phyloP scores from a whole-genome alignment of 352 stramenopile species.

The Thraustotheca clavata region DNA sequence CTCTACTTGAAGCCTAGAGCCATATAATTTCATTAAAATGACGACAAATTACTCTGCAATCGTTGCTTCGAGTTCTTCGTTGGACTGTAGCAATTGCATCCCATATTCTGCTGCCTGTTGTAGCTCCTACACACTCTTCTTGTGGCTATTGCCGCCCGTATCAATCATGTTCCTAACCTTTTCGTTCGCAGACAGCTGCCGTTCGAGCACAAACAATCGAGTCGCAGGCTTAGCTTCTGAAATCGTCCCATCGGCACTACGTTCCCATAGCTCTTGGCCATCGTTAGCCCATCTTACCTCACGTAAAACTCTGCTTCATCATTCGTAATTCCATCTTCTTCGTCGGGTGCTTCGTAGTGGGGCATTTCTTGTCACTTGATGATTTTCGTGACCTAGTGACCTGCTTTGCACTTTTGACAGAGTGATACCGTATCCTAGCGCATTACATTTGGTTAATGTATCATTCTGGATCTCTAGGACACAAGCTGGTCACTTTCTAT shows the following conservation, averaged over 20 bases:
- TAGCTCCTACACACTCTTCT: constrained; percentile 36
- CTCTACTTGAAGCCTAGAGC: constrained; percentile 45
- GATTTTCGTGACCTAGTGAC: too few relatives aligned
- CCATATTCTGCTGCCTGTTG: constrained; percentile 71
- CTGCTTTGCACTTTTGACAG: too few relatives aligned
- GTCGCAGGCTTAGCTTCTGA: background rate
- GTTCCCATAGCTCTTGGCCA: background rate
- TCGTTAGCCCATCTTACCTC: background rate
- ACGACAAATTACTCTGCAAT: constrained; percentile 31
- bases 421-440: too few relatives aligned
- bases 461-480: too few relatives aligned
- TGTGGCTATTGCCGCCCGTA: background rate
- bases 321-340: background rate
- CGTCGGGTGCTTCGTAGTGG: background rate
- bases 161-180: background rate
- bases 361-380: constrained; percentile 2
- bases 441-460: too few relatives aligned
- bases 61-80: constrained; percentile 67
- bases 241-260: background rate
- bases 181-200: background rate
- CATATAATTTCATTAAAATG: background rate
- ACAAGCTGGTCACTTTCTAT: too few relatives aligned
- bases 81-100: constrained; percentile 56
- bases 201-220: background rate
- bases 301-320: constrained; percentile 1